Conservation (phyloP, 495 filamentous ascomycete genomes). For the Podospora comata region DNA sequence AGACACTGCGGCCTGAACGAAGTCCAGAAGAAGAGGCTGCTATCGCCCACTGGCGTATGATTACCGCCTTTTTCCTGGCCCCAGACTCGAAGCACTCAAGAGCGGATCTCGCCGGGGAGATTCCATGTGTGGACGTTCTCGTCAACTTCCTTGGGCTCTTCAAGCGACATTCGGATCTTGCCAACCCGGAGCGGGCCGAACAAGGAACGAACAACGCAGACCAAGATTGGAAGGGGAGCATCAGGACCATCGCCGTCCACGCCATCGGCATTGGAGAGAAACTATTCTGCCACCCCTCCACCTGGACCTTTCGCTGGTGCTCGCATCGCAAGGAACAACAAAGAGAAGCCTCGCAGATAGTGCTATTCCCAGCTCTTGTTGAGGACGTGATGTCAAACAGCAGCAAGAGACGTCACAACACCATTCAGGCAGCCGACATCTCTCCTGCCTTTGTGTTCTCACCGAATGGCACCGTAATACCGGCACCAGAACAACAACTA, state of each 20-base stretch:
- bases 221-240: conserved; percentile 1
- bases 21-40: neutral
- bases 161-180: neutral
- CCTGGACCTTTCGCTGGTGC: conserved; percentile 1
- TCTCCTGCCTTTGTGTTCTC: neutral
- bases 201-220: neutral
- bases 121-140: neutral
- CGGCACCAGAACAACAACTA: neutral
- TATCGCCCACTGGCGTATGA: neutral
- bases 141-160: neutral
- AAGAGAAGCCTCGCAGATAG: neutral
- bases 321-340: neutral
- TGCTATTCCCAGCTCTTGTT: neutral
- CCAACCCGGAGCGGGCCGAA: neutral
- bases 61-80: conserved; percentile 1
- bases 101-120: neutral
- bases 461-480: neutral
- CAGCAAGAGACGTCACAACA: neutral
- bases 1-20: neutral
- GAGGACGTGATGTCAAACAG: neutral
- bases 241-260: conserved; percentile 2
- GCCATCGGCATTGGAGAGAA: conserved; percentile 2
- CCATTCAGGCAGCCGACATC: neutral
- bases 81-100: neutral
- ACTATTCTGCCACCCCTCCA: neutral